A percentile compares a stretch with the other conserved stretches of the same genome.
These are phyloP conservation scores for Colletotrichum sp. DNA, from an alignment of 2,329 filamentous ascomycete genomes.

Conservation along the genomic window DNA sequence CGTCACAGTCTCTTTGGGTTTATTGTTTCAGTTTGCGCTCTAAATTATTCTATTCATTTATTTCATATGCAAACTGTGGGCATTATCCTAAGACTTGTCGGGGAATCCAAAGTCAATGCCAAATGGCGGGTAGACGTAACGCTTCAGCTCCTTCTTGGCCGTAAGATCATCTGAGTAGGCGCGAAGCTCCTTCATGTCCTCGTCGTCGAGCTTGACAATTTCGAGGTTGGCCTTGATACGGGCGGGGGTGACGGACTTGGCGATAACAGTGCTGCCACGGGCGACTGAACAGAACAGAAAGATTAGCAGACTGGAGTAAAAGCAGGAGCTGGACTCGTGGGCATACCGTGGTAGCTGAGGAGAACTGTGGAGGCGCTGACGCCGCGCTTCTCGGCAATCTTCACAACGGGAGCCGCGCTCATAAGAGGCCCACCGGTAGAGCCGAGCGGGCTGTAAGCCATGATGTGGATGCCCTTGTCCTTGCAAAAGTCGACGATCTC, in stretches of 20 bases:
- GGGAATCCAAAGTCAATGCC: conserved; percentile 74
- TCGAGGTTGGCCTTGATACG: conserved; percentile 75
- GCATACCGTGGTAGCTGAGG: conserved; percentile 74
- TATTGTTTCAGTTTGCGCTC: not conserved
- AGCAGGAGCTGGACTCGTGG: not conserved
- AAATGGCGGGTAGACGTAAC: conserved; percentile 74
- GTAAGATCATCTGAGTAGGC: conserved; percentile 59
- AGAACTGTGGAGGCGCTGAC: conserved; percentile 67
- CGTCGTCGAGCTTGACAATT: conserved; percentile 66
- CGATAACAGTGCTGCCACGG: conserved; percentile 72
- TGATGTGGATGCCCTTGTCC: conserved; percentile 71
- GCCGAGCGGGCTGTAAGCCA: conserved; percentile 74
- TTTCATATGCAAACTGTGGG: not conserved
- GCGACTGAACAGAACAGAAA: conserved; percentile 53
- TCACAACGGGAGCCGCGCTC: conserved; percentile 65
- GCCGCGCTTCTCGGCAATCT: conserved; percentile 68
- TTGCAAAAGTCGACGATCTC: conserved; percentile 74
- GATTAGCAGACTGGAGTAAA: not conserved
- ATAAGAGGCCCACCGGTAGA: conserved; percentile 70
- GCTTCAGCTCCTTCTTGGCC: conserved; percentile 56
- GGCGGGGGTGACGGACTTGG: conserved; percentile 73
- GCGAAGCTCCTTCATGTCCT: conserved; percentile 64
- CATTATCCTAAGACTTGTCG: conserved; percentile 56
- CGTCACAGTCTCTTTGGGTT: not conserved
- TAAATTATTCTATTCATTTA: not conserved